phyloP scores from a whole-genome alignment of 179 eudicot genomes.

The Camellia oleifera region DNA sequence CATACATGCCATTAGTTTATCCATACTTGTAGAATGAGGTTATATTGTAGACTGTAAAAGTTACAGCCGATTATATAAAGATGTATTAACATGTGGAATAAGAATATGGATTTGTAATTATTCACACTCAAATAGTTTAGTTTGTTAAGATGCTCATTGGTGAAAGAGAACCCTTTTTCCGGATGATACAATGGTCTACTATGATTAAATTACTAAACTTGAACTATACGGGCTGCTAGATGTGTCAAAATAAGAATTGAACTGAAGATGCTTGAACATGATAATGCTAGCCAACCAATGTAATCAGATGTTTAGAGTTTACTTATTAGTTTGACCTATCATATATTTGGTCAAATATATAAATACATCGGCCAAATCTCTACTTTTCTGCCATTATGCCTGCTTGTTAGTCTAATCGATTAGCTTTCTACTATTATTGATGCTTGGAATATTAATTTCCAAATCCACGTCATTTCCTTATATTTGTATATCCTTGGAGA shows the following conservation, averaged over 20 bases:
- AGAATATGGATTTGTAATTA: neutral
- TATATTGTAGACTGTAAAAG: neutral
- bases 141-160: neutral
- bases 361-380: neutral
- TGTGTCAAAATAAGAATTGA: neutral
- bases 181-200: neutral
- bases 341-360: neutral
- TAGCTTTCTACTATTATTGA: neutral
- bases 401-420: neutral
- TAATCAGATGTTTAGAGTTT: neutral
- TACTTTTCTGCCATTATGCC: neutral
- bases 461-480: neutral
- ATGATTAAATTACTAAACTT: neutral
- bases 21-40: neutral
- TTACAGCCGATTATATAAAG: neutral
- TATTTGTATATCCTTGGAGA: constrained; percentile 4
- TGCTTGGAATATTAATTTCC: neutral
- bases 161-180: neutral
- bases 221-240: neutral
- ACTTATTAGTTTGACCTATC: neutral
- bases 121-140: neutral
- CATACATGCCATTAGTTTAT: neutral
- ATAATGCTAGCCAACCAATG: neutral
- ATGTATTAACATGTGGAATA: neutral
- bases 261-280: neutral